Base-by-base conservation (phyloP, 2,329 filamentous ascomycete genomes). In the Lachnellula willkommii region DNA sequence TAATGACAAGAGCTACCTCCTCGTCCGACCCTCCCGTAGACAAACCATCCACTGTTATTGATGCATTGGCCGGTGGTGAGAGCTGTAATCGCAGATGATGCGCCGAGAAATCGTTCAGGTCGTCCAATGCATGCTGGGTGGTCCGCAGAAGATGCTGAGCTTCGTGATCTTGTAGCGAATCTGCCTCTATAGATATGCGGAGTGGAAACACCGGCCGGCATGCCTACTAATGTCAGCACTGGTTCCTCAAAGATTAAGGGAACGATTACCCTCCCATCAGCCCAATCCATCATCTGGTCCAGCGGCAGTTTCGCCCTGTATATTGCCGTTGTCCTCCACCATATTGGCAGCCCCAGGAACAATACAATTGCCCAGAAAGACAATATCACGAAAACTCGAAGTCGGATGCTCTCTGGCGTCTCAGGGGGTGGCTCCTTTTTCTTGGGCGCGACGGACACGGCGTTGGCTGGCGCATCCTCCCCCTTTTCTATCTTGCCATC, bases 311-410 rank as follows among this genome's bases (percentile, higher is more conserved):
- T 80, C 12, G 93, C 92, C 54, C 94, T 83, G 71, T 95, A 92
- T 54, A 97, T 95, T 0, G 89, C 88, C 4, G 94, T 99, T 0
- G 94, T 97, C 71, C 85, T 85, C 85, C 90, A 95, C 94, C 94
- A 99, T 81, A 95, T 87, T 55, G 94, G 94, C 62, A 99, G 72
- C 2, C 94, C 94, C 5, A 99, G 74, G 32, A 87, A 80, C 6
- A 95, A 70, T 6, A 95, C 89, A 39, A 97, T 84, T 5, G 84
- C 76, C 94, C 94, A 99, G 72, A 96, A 97, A 8, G 93, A 93
- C 59, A 89, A 71, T 60, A 99, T 85, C 50, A 97, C 87, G 60
- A 79, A 78, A 48, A 83, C 82, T 53, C 94, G 86, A 56, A 87
- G 82, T 68, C 81, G 82, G 51, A 87, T 77, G 60, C 87, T 84